Percentiles rank a stretch among this genome's conserved stretches.
These are phyloP conservation scores for Omphalotus guepiniiformis DNA, from an alignment of 768 basidiomycete genomes.

Conservation along the genomic window DNA sequence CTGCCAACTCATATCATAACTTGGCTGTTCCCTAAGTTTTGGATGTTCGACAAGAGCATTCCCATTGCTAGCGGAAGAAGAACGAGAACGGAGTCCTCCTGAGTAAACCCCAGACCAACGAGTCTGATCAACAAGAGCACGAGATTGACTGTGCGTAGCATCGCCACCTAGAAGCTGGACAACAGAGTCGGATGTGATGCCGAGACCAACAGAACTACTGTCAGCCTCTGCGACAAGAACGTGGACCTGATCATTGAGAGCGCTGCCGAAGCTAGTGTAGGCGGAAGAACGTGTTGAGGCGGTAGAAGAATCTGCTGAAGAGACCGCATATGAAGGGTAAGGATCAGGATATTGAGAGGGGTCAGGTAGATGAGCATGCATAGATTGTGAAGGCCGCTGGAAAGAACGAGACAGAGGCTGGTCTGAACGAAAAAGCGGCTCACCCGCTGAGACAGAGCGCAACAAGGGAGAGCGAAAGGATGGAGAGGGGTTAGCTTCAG, in stretches of 20 bases:
- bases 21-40: slow-evolving; percentile 58
- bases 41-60: slow-evolving; percentile 38
- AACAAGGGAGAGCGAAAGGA: slow-evolving; percentile 29
- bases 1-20: slow-evolving; percentile 76
- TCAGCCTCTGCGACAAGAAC: slow-evolving; percentile 65
- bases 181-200: slow-evolving; percentile 63
- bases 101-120: slow-evolving; percentile 77
- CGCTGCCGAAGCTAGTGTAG: slow-evolving; percentile 69
- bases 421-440: slow-evolving; percentile 35
- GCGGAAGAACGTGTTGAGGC: slow-evolving; percentile 73
- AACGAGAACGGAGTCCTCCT: slow-evolving; percentile 59
- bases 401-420: slow-evolving; percentile 40
- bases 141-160: slow-evolving; percentile 39
- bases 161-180: slow-evolving; percentile 59
- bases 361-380: slow-evolving; percentile 61
- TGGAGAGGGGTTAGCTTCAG: background rate
- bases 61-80: slow-evolving; percentile 50
- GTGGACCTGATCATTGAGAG: slow-evolving; percentile 56
- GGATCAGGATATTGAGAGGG: slow-evolving; percentile 45
- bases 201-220: slow-evolving; percentile 41
- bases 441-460: slow-evolving; percentile 37
- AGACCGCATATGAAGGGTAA: slow-evolving; percentile 51
- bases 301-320: slow-evolving; percentile 67
- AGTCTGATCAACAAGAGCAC: slow-evolving; percentile 55
- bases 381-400: slow-evolving; percentile 52